Evolutionary conservation across 805 yeast genomes (phyloP).

Genomic region (Zygotorulaspora sp.): DNA sequence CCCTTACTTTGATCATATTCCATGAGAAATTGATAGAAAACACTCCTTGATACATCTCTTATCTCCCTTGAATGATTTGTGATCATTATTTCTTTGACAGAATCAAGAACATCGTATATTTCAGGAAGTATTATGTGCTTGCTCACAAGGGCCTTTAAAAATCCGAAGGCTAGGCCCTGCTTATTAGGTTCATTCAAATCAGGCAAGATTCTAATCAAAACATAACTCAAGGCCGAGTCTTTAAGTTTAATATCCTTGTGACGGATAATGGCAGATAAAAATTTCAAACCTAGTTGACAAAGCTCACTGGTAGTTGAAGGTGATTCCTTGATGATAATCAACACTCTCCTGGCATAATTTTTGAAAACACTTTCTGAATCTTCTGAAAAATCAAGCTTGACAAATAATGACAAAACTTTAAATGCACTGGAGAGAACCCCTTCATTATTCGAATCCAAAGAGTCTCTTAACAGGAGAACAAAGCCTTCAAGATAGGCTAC

Average conservation of each 20-base stretch:
- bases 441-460: conserved; percentile 66
- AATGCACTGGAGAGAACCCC: conserved; percentile 67
- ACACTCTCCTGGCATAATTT: conserved; percentile 54
- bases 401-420: conserved; percentile 54
- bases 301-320: conserved; percentile 75
- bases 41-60: conserved; percentile 77
- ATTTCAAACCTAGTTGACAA: conserved; percentile 74
- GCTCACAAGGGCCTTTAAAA: conserved; percentile 70
- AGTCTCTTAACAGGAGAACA: conserved; percentile 61
- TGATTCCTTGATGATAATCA: conserved; percentile 63
- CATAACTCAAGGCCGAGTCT: conserved; percentile 65
- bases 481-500: conserved; percentile 64
- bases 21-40: conserved; percentile 80
- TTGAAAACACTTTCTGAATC: conserved; percentile 46
- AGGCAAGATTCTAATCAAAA: conserved; percentile 69
- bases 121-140: conserved; percentile 78
- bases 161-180: conserved; percentile 84
- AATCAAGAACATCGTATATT: conserved; percentile 82
- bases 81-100: conserved; percentile 77
- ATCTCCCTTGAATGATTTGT: conserved; percentile 81
- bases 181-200: conserved; percentile 86
- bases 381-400: conserved; percentile 58
- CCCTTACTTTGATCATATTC: conserved; percentile 93
- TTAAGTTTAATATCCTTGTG: conserved; percentile 64
- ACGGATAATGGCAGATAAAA: conserved; percentile 66